These are phyloP conservation scores for Fusarium goolgardi DNA, from an alignment of 2,329 filamentous ascomycete genomes.

Conservation along the genomic window DNA sequence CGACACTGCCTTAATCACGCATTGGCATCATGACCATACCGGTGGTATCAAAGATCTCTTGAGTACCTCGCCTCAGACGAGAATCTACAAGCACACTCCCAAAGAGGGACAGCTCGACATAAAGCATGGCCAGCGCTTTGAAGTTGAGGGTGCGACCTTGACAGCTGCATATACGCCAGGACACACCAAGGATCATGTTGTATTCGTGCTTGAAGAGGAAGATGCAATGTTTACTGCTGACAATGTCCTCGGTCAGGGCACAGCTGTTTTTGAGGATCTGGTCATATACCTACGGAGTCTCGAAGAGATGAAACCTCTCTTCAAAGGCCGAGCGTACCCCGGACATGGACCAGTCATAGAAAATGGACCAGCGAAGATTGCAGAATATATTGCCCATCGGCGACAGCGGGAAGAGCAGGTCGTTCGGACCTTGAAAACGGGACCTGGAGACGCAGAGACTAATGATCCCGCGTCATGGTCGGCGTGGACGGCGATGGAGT, in stretches of 20 bases:
- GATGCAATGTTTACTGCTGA: constrained; percentile 89
- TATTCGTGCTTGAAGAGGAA: constrained; percentile 80
- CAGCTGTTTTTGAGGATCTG: constrained; percentile 85
- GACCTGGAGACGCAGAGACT: constrained; percentile 50
- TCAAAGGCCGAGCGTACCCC: constrained; percentile 80
- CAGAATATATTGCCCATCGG: constrained; percentile 86
- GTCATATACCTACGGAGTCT: constrained; percentile 75
- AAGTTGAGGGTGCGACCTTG: constrained; percentile 72
- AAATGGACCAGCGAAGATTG: constrained; percentile 76
- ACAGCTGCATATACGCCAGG: constrained; percentile 71
- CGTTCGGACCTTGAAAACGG: constrained; percentile 65
- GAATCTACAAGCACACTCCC: constrained; percentile 75
- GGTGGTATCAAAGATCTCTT: constrained; percentile 79
- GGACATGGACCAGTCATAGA: constrained; percentile 86
- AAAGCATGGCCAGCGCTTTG: constrained; percentile 65
- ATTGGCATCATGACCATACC: constrained; percentile 92
- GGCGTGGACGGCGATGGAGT: constrained; percentile 77
- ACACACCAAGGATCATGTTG: constrained; percentile 86
- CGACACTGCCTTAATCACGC: constrained; percentile 79
- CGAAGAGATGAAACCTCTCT: constrained; percentile 73
- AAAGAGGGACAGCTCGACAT: constrained; percentile 59
- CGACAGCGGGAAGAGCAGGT: constrained; percentile 83
- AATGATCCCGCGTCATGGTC: constrained; percentile 42
- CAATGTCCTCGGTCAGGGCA: constrained; percentile 88
- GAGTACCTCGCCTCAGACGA: constrained; percentile 69